Evolutionary conservation across 1,139 yeast genomes (phyloP).

Genomic region (Protomyces pachydermus): DNA sequence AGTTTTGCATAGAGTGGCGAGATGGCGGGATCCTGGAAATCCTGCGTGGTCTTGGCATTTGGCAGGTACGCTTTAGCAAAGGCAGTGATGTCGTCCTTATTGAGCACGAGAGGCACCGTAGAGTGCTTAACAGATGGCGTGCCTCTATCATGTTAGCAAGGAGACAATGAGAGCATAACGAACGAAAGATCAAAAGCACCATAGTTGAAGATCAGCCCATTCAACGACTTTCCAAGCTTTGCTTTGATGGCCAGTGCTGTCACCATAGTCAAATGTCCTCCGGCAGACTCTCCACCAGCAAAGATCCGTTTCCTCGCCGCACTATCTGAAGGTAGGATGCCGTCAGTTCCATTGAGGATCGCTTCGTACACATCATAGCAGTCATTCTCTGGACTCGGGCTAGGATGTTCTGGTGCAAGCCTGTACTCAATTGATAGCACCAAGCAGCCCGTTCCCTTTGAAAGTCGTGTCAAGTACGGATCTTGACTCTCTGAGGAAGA

Average conservation of each 20-base stretch:
- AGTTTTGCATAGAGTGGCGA: constrained; percentile 11
- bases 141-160: neutral
- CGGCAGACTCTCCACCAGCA: constrained; percentile 9
- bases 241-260: neutral
- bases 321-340: neutral
- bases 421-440: constrained; percentile 4
- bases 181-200: constrained; percentile 2
- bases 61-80: constrained; percentile 4
- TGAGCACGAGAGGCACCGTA: constrained; percentile 6
- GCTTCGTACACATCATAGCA: constrained; percentile 4
- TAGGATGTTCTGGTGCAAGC: constrained; percentile 11
- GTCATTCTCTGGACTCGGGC: constrained; percentile 4
- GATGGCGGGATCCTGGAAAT: neutral
- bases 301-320: neutral
- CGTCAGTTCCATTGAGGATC: neutral
- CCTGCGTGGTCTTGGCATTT: neutral
- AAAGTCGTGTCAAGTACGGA: neutral
- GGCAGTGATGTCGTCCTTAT: neutral
- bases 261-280: constrained; percentile 1
- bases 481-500: neutral
- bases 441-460: neutral
- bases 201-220: neutral
- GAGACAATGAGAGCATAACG: neutral
- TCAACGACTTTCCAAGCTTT: neutral
- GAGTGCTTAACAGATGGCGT: neutral